A percentile compares a stretch with the other conserved stretches of the same genome.
These are phyloP conservation scores for Aspergillus carbonarius DNA, from an alignment of 2,329 filamentous ascomycete genomes.

Conservation along the genomic window DNA sequence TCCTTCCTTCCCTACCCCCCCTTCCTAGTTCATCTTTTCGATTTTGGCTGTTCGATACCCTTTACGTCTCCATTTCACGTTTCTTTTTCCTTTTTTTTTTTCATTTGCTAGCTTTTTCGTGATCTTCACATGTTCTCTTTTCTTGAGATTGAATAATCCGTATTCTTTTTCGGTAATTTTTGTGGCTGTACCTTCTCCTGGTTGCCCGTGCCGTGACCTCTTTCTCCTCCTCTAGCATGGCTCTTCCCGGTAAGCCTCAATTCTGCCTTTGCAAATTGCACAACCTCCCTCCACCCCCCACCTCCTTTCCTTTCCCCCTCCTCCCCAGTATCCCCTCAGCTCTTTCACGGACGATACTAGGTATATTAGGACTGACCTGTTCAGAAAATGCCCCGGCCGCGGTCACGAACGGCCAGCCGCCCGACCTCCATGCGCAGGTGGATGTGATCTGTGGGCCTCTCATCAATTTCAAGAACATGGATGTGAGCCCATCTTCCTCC, in stretches of 20 bases:
- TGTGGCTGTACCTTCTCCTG: neutral
- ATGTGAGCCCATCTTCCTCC: slow-evolving; percentile 30
- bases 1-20: neutral
- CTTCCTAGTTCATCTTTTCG: neutral
- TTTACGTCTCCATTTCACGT: neutral
- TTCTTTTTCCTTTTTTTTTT: neutral
- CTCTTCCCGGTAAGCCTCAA: neutral
- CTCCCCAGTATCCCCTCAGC: slow-evolving; percentile 5
- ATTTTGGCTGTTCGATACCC: neutral
- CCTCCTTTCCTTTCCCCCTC: neutral
- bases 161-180: neutral
- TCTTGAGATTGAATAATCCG: neutral
- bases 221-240: neutral
- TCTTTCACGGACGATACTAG: neutral
- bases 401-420: slow-evolving; percentile 23
- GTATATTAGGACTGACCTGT: neutral
- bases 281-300: neutral
- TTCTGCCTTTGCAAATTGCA: neutral
- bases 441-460: slow-evolving; percentile 50
- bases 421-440: slow-evolving; percentile 27
- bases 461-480: slow-evolving; percentile 51
- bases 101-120: neutral
- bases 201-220: no score
- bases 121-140: neutral
- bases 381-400: slow-evolving; percentile 15